Evolutionary conservation across 805 yeast genomes (phyloP), one percentile per base, ranked within the genome.

Genomic region (Schizosaccharomyces octosporus): DNA sequence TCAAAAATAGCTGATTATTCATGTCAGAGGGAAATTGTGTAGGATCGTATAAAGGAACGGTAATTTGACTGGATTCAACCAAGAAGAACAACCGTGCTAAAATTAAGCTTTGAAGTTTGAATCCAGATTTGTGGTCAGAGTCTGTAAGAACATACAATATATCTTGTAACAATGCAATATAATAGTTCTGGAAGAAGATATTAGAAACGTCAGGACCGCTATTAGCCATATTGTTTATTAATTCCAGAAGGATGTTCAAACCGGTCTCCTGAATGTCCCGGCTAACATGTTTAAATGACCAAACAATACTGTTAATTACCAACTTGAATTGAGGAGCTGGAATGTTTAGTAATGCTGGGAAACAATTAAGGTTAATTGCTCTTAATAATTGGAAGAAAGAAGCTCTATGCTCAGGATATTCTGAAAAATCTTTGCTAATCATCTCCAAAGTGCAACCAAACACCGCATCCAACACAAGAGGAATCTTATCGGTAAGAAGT

Each of bases 251-350:
- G 65, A 93, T 78, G 48, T 83, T 80, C 66, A 93, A 79, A 32
- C 98, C 99, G 62, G 83, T 83, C 65, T 84, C 89, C 72, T 93
- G 98, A 62, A 93, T 97, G 62, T 90, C 97, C 71, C 97, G 82
- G 72, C 93, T 89, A 69, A 89, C 93, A 72, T 93, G 99, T 73
- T 93, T 90, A 72, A 93, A 86, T 0, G 97, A 97, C 99, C 99
- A 93, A 68, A 93, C 76, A 58, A 95, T 89, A 2, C 97, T 95
- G 73, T 88, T 90, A 63, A 93, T 82, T 62, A 93, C 84, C 63
- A 87, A 79, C 69, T 85, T 88, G 78, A 93, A 90, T 29, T 95
- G 95, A 64, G 82, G 88, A 2, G 94, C 90, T 9, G 97, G 94
- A 65, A 93, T 78, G 71, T 87, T 85, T 63, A 87, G 76, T 66